Evolutionary conservation across 208 protist species (phyloP).

Genomic region (Herpetomonas samuelpessoai): DNA sequence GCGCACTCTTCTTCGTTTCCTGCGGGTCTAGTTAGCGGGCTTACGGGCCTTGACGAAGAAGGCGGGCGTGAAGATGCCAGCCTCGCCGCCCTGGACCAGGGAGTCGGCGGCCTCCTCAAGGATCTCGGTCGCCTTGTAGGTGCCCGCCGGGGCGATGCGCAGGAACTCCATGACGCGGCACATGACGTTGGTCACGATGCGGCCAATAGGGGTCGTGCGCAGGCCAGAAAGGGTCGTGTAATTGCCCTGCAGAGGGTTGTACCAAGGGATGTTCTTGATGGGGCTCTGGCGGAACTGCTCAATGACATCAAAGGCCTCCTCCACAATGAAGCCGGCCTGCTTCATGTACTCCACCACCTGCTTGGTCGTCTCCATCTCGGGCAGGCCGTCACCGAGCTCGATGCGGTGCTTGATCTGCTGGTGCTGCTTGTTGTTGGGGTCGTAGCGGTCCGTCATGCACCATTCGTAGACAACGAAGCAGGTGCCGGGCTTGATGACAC

Average conservation of each 20-base stretch:
- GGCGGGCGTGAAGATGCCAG: slow-evolving; percentile 92
- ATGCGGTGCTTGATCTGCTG: slow-evolving; percentile 90
- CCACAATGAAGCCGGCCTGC: slow-evolving; percentile 91
- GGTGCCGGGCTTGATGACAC: slow-evolving; percentile 93
- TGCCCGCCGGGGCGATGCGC: slow-evolving; percentile 69
- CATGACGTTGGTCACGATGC: slow-evolving; percentile 72
- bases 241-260: slow-evolving; percentile 74
- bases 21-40: slow-evolving; percentile 35
- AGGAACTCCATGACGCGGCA: slow-evolving; percentile 76
- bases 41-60: slow-evolving; percentile 91
- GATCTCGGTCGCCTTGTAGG: slow-evolving; percentile 82
- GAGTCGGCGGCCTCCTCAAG: slow-evolving; percentile 86
- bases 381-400: slow-evolving; percentile 94
- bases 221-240: slow-evolving; percentile 73
- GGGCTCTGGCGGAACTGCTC: slow-evolving; percentile 58
- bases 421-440: slow-evolving; percentile 89
- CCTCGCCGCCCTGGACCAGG: slow-evolving; percentile 88
- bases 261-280: slow-evolving; percentile 89
- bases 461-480: slow-evolving; percentile 95
- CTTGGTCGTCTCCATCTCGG: slow-evolving; percentile 80
- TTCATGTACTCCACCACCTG: slow-evolving; percentile 83
- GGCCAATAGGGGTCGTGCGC: slow-evolving; percentile 80
- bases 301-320: slow-evolving; percentile 72
- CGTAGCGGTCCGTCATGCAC: slow-evolving; percentile 94
- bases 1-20: slow-evolving; percentile 5